Percentiles rank a stretch among this genome's conserved stretches.
phyloP scores from a whole-genome alignment of 2,329 filamentous ascomycete genomes.

The Colletotrichum graminicola region DNA sequence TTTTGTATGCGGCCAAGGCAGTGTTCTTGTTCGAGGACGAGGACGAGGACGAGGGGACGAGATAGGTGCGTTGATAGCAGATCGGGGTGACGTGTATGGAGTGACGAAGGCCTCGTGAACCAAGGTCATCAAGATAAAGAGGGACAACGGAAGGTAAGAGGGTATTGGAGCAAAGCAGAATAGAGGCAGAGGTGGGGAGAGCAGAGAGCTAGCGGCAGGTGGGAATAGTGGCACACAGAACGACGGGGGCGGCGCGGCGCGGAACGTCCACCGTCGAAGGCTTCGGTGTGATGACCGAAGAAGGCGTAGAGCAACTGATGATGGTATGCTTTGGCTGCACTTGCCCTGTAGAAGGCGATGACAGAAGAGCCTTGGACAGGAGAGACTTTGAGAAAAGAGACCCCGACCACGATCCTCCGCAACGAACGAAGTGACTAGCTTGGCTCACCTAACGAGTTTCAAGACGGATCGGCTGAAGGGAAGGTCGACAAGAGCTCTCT shows the following conservation, averaged over 20 bases:
- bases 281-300: constrained; percentile 26
- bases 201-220: constrained; percentile 29
- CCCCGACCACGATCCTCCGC: constrained; percentile 36
- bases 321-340: constrained; percentile 32
- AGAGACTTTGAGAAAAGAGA: constrained; percentile 22
- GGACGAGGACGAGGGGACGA: constrained; percentile 10
- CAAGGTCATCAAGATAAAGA: constrained; percentile 31
- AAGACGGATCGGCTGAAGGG: constrained; percentile 13
- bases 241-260: constrained; percentile 15
- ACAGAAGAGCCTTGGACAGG: constrained; percentile 27
- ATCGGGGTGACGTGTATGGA: constrained; percentile 2
- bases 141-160: constrained; percentile 27
- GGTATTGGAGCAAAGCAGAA: constrained; percentile 20
- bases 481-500: constrained; percentile 32
- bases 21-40: constrained; percentile 15
- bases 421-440: constrained; percentile 40
- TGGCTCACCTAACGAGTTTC: constrained; percentile 38
- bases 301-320: constrained; percentile 9
- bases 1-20: constrained; percentile 1
- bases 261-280: constrained; percentile 14
- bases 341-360: constrained; percentile 25
- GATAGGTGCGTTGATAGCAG: constrained; percentile 8
- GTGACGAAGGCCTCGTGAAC: constrained; percentile 21
- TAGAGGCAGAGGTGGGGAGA: constrained; percentile 27
- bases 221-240: constrained; percentile 39